Evolutionary conservation across 495 filamentous ascomycete species (phyloP).

Genomic region (Neurospora sp.): DNA sequence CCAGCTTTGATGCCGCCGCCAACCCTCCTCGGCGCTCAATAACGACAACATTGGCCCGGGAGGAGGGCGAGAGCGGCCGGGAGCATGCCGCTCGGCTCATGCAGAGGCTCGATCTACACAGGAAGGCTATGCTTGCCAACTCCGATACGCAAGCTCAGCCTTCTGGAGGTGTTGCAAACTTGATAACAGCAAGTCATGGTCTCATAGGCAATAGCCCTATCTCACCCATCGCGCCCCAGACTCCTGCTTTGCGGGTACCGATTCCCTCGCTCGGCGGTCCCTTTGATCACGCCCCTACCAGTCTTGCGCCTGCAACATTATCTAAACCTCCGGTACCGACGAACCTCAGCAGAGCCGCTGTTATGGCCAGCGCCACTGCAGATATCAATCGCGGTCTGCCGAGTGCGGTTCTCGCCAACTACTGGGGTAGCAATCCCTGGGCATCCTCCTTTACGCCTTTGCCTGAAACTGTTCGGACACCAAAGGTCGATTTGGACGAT

Average conservation of each 20-base stretch:
- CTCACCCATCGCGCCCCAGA: conserved; percentile 13
- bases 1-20: conserved; percentile 60
- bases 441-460: conserved; percentile 57
- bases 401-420: conserved; percentile 77
- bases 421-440: conserved; percentile 86
- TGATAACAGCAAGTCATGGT: conserved; percentile 78
- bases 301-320: conserved; percentile 72
- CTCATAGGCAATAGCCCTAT: conserved; percentile 46
- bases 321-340: conserved; percentile 79
- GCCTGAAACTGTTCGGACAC: conserved; percentile 3
- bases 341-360: conserved; percentile 77
- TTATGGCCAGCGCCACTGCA: conserved; percentile 62
- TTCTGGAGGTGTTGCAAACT: conserved; percentile 69
- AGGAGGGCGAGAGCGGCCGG: conserved; percentile 54
- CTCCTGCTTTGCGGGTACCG: conserved; percentile 13
- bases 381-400: conserved; percentile 63
- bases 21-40: conserved; percentile 36
- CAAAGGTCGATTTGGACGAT: conserved; percentile 41
- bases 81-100: conserved; percentile 83
- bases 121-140: conserved; percentile 54
- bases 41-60: conserved; percentile 33
- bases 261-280: conserved; percentile 6
- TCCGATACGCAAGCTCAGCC: conserved; percentile 26
- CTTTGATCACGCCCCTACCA: conserved; percentile 39
- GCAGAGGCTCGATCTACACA: conserved; percentile 83